Evolutionary conservation across 2,329 filamentous ascomycete genomes (phyloP).

Genomic region (Epichloe elymi): DNA sequence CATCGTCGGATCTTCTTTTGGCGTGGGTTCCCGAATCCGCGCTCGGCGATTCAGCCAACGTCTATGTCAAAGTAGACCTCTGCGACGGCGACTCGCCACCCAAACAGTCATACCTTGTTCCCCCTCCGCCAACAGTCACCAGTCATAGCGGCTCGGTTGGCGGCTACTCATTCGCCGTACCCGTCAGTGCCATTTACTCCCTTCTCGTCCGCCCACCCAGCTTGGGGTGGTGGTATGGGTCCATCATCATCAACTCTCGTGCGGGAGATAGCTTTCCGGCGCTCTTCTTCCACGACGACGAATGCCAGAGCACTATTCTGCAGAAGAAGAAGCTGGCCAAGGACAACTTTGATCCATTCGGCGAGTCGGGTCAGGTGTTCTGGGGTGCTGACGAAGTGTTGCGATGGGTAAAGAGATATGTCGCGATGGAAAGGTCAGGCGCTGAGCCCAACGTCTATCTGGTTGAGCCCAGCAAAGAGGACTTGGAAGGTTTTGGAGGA

Average conservation of each 20-base stretch:
- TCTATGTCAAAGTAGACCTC: conserved; percentile 92
- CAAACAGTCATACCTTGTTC: conserved; percentile 78
- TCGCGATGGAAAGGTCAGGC: conserved; percentile 67
- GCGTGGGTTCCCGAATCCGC: conserved; percentile 89
- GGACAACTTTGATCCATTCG: conserved; percentile 84
- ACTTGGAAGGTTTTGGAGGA: conserved; percentile 66
- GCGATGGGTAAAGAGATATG: conserved; percentile 77
- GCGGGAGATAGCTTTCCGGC: conserved; percentile 89
- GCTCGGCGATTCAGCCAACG: conserved; percentile 71
- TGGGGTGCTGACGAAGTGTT: conserved; percentile 97
- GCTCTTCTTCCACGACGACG: conserved; percentile 92
- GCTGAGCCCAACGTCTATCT: conserved; percentile 87
- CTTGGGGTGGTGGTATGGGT: conserved; percentile 97
- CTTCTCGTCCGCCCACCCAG: conserved; percentile 83
- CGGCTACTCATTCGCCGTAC: conserved; percentile 82
- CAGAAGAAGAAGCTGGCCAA: conserved; percentile 78
- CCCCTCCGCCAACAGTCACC: conserved; percentile 77
- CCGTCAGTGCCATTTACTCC: conserved; percentile 81
- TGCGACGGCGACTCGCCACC: conserved; percentile 69
- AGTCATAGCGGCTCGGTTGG: conserved; percentile 58
- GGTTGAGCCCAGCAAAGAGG: conserved; percentile 74
- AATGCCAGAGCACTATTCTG: conserved; percentile 89
- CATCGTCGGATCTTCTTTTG: conserved; percentile 64
- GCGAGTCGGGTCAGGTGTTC: conserved; percentile 73
- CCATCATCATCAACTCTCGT: conserved; percentile 80